These are phyloP conservation scores for Yamadazyma laniorum DNA, from an alignment of 805 yeast genomes.

Conservation along the genomic window DNA sequence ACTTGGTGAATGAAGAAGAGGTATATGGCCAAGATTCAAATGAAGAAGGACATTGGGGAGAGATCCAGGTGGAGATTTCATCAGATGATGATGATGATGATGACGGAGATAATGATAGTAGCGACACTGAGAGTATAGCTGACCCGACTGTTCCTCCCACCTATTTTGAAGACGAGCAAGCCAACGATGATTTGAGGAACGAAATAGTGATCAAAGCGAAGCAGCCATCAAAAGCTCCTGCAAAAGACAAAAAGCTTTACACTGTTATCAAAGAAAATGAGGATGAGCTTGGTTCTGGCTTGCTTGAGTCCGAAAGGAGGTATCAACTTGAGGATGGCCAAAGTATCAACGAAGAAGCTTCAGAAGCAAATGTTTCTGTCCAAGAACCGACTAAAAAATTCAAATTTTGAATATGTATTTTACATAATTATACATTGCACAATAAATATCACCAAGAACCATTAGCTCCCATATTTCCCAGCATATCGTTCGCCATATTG, in stretches of 20 bases:
- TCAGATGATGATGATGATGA: constrained; percentile 51
- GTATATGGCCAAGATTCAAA: constrained; percentile 13
- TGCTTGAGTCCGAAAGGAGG: constrained; percentile 4
- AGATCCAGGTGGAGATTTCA: constrained; percentile 37
- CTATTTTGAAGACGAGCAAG: constrained; percentile 7
- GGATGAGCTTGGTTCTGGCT: constrained; percentile 1
- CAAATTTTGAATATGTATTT: constrained; percentile 11
- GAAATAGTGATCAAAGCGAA: constrained; percentile 6
- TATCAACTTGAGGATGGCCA: constrained; percentile 6
- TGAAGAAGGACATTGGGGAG: constrained; percentile 32
- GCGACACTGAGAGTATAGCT: constrained; percentile 56
- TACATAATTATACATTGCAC: background rate
- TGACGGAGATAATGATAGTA: constrained; percentile 30
- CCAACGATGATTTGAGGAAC: constrained; percentile 1
- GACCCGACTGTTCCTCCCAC: constrained; percentile 23
- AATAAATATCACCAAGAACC: constrained; percentile 1
- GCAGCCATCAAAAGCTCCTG: background rate
- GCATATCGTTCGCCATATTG: background rate
- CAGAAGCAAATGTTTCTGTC: background rate
- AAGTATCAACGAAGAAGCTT: constrained; percentile 1
- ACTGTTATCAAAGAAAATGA: constrained; percentile 23
- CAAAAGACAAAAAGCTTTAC: constrained; percentile 8
- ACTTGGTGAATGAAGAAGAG: constrained; percentile 17
- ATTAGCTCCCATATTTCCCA: background rate
- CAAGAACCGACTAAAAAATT: constrained; percentile 8